phyloP scores from a whole-genome alignment of 805 yeast genomes.

The Candida pseudoglaebosa region DNA sequence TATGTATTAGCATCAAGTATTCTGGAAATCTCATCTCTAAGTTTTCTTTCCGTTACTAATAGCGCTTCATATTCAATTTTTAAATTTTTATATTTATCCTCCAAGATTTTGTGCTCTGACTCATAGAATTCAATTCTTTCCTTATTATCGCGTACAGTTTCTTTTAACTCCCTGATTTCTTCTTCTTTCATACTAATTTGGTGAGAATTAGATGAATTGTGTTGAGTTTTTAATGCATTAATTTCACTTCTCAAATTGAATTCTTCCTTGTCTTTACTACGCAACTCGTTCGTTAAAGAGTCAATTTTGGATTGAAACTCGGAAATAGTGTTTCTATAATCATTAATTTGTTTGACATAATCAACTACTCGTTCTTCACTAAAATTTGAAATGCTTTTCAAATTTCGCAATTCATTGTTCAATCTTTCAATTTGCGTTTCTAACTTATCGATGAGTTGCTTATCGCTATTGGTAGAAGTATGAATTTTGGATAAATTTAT shows the following conservation, averaged over 20 bases:
- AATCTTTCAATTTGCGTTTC: not conserved
- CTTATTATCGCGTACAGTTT: conserved; percentile 5
- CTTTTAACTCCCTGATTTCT: not conserved
- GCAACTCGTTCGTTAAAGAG: not conserved
- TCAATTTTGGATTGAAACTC: not conserved
- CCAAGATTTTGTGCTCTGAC: conserved; percentile 18
- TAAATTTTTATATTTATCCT: conserved; percentile 1
- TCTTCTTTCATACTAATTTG: not conserved
- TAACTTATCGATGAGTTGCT: not conserved
- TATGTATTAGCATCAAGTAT: not conserved
- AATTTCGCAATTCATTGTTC: not conserved
- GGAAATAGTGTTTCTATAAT: not conserved
- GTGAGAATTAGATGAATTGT: conserved; percentile 6
- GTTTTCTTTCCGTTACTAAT: not conserved
- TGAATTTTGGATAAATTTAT: conserved; percentile 3
- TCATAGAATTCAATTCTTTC: conserved; percentile 14
- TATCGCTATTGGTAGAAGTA: not conserved
- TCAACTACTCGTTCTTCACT: not conserved
- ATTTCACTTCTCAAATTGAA: conserved; percentile 16
- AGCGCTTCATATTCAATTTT: not conserved
- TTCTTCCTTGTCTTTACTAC: conserved; percentile 13
- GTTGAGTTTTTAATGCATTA: conserved; percentile 13
- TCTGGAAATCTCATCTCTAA: not conserved
- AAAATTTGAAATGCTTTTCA: not conserved
- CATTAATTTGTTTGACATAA: not conserved